Conservation (phyloP, 75 land plant genomes). For the Pinus tabuliformis region DNA sequence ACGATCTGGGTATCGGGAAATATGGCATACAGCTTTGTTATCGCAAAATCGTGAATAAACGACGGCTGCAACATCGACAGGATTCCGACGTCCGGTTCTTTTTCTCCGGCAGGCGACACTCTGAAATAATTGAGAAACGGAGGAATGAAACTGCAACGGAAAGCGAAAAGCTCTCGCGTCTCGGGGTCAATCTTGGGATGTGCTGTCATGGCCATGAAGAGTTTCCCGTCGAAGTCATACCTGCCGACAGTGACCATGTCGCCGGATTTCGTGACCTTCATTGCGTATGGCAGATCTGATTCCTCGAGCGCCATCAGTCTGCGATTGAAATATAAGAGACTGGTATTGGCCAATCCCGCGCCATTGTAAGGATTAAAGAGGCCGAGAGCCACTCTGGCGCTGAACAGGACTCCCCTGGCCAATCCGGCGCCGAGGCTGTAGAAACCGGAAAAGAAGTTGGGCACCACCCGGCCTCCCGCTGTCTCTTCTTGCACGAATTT, state of each 20-base stretch:
- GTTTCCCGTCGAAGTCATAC: constrained; percentile 38
- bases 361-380: constrained; percentile 39
- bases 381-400: constrained; percentile 30
- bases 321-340: constrained; percentile 38
- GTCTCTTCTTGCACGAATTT: constrained; percentile 44
- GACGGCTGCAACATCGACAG: constrained; percentile 32
- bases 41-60: constrained; percentile 65
- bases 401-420: constrained; percentile 42
- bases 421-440: constrained; percentile 33
- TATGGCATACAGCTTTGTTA: constrained; percentile 47
- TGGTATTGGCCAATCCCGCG: constrained; percentile 62
- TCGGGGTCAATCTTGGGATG: constrained; percentile 69
- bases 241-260: constrained; percentile 59
- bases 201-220: constrained; percentile 61
- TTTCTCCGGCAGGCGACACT: constrained; percentile 45
- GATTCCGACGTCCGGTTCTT: constrained; percentile 52
- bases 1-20: constrained; percentile 8
- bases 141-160: constrained; percentile 36
- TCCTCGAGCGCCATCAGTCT: constrained; percentile 62
- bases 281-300: constrained; percentile 60
- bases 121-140: constrained; percentile 54
- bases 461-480: constrained; percentile 35
- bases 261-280: constrained; percentile 12
- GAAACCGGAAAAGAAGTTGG: constrained; percentile 51
- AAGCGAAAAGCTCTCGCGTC: constrained; percentile 60